Evolutionary conservation across 2,329 filamentous ascomycete genomes (phyloP).

Genomic region (Apiospora malaysiana): DNA sequence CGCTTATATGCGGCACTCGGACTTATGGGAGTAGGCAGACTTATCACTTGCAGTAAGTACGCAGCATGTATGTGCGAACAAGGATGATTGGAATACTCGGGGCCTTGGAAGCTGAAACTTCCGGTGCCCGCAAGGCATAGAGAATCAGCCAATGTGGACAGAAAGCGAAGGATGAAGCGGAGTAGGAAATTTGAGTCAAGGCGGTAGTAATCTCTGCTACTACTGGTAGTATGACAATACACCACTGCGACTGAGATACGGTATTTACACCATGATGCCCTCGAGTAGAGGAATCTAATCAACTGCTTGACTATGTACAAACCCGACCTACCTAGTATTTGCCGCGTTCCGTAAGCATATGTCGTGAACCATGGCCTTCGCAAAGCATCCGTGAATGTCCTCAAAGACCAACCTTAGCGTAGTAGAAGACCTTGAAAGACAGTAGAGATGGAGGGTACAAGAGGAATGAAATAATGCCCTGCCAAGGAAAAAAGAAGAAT

Average conservation of each 20-base stretch:
- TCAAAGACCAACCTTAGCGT: neutral
- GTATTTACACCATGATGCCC: neutral
- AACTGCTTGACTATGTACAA: neutral
- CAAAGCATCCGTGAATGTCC: neutral
- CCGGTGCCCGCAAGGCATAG: slow-evolving; percentile 6
- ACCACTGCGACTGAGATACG: neutral
- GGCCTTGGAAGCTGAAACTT: slow-evolving; percentile 9
- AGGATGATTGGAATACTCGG: neutral
- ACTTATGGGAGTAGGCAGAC: neutral
- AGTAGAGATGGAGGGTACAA: slow-evolving; percentile 2
- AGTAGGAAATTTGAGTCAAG: neutral
- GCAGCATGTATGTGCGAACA: slow-evolving; percentile 2
- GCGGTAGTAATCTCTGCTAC: neutral
- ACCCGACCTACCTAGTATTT: neutral
- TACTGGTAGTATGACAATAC: neutral
- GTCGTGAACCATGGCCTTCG: neutral
- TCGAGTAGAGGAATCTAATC: neutral
- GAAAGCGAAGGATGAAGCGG: neutral
- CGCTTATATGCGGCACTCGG: slow-evolving; percentile 1
- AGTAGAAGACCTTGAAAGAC: neutral
- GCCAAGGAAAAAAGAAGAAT: slow-evolving; percentile 7
- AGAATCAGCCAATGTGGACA: neutral
- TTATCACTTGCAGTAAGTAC: neutral
- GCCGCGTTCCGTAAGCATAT: neutral
- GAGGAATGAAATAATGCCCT: neutral